These are phyloP conservation scores for Aspergillus cejpii DNA, from an alignment of 2,329 filamentous ascomycete genomes.

Conservation along the genomic window DNA sequence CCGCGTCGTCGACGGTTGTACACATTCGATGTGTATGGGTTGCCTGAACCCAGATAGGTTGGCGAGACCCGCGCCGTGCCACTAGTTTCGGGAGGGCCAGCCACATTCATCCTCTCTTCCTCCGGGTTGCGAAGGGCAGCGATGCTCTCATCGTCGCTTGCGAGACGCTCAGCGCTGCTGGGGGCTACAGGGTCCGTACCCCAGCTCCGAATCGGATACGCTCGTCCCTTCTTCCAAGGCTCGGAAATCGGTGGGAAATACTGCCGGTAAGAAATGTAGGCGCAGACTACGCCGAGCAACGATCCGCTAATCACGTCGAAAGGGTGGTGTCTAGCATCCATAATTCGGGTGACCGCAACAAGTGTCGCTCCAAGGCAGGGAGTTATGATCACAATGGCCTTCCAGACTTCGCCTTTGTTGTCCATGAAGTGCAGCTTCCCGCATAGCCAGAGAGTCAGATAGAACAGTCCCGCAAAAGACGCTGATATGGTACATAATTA, in stretches of 20 bases:
- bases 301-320: constrained; percentile 55
- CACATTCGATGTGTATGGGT: constrained; percentile 22
- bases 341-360: constrained; percentile 53
- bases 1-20: constrained; percentile 27
- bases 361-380: constrained; percentile 50
- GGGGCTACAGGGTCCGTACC: constrained; percentile 41
- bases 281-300: constrained; percentile 47
- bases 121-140: constrained; percentile 29
- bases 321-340: constrained; percentile 56
- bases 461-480: constrained; percentile 54
- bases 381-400: constrained; percentile 49
- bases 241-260: constrained; percentile 54
- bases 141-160: constrained; percentile 14
- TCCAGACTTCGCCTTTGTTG: constrained; percentile 56
- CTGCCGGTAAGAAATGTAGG: constrained; percentile 51
- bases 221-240: constrained; percentile 52
- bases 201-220: constrained; percentile 54
- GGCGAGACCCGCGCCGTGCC: constrained; percentile 8
- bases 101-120: constrained; percentile 22
- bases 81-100: constrained; percentile 4
- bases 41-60: constrained; percentile 17
- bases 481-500: constrained; percentile 33
- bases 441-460: constrained; percentile 54
- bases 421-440: constrained; percentile 55
- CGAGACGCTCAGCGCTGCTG: constrained; percentile 4